Evolutionary conservation across 2,329 filamentous ascomycete genomes (phyloP), one percentile per base, ranked within the genome.

Genomic region (Scedosporium dehoogii): DNA sequence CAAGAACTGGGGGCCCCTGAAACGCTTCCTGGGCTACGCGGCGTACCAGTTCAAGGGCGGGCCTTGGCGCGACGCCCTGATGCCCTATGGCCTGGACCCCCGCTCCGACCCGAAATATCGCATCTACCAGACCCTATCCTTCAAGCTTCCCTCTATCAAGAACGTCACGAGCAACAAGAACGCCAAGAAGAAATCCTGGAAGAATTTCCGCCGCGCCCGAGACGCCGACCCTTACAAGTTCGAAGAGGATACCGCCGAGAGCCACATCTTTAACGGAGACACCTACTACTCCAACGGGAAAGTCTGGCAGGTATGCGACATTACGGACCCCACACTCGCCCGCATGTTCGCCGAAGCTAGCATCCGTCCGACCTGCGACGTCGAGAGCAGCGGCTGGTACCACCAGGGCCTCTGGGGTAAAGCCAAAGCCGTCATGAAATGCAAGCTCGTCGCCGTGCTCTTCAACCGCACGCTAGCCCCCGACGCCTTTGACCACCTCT

Each of bases 11-110:
- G 82, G 82, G 63, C 74, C 82, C 51, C 74, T 96, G 64, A 89
- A 91, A 68, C 83, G 88, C 70, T 90, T 90, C 57, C 83, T 92
- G 60, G 89, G 91, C 65, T 93, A 94, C 69, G 86, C 91, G 4
- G 92, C 90, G 7, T 99, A 96, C 75, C 91, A 92, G 74, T 97
- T 97, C 79, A 88, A 89, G 64, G 91, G 89, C 23, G 94, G 94
- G 0, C 92, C 94, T 0, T 99, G 91, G 89, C 85, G 91, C 66
- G 92, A 97, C 72, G 87, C 90, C 3, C 85, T 97, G 61, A 85
- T 97, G 66, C 86, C 83, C 57, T 94, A 92, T 72, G 93, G 93
- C 9, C 75, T 96, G 21, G 94, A 99, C 71, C 94, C 94, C 3
- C 85, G 94, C 42, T 82, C 76, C 14, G 87, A 92, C 65, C 86